These are phyloP conservation scores for Microbotryomycetes sp. DNA, from an alignment of 1,284 basidiomycete species.

Conservation along the genomic window DNA sequence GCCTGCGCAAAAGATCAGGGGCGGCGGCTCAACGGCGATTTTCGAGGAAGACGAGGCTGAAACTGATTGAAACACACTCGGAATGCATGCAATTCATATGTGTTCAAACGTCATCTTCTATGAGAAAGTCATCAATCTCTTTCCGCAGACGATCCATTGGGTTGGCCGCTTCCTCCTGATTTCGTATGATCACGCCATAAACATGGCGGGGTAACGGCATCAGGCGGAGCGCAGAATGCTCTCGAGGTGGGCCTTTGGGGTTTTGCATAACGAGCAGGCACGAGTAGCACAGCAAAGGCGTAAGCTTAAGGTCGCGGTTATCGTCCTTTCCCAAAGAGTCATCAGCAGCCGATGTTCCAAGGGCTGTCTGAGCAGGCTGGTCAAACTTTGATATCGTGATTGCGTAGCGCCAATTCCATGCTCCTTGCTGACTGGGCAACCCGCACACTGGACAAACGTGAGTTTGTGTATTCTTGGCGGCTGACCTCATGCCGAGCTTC, in stretches of 20 bases:
- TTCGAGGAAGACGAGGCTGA: constrained; percentile 20
- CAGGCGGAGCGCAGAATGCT: too few relatives aligned
- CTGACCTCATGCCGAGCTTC: constrained; percentile 24
- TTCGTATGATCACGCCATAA: too few relatives aligned
- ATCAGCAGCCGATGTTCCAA: too few relatives aligned
- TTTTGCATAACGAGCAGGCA: constrained; percentile 21
- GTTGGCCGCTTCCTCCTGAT: too few relatives aligned
- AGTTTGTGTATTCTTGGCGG: neutral
- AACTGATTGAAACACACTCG: neutral
- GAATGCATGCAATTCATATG: neutral
- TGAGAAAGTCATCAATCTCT: neutral
- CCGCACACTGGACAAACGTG: neutral
- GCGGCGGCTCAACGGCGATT: constrained; percentile 7
- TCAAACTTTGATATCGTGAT: neutral
- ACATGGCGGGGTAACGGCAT: too few relatives aligned
- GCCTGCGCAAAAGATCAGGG: neutral
- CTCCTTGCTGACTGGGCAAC: neutral
- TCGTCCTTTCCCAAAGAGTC: too few relatives aligned
- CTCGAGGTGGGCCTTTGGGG: neutral
- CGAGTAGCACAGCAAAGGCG: constrained; percentile 18
- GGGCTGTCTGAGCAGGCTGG: too few relatives aligned
- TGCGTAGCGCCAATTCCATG: neutral
- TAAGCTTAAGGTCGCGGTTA: neutral
- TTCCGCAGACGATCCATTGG: neutral
- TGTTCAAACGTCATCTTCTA: neutral